These are phyloP conservation scores for Aegle marmelos DNA, from an alignment of 345 rosid genomes.

Conservation along the genomic window DNA sequence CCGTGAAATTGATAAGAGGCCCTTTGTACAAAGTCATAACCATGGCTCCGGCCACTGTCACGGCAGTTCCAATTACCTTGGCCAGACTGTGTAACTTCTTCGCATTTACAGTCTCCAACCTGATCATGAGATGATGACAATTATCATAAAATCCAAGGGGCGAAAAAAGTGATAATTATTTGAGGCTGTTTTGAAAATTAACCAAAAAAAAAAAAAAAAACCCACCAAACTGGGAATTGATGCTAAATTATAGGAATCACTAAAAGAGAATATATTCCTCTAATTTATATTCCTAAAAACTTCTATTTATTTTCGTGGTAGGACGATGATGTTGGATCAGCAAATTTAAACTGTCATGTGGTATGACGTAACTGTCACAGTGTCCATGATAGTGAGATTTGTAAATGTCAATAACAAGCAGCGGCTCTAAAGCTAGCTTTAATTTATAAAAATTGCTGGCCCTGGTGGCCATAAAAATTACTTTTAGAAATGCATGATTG, in stretches of 20 bases:
- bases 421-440: not conserved
- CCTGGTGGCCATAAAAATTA: not conserved
- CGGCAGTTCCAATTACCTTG: conserved; percentile 66
- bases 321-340: not conserved
- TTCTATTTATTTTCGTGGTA: too few relatives aligned
- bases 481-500: conserved; percentile 1
- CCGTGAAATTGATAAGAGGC: conserved; percentile 55
- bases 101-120: conserved; percentile 67
- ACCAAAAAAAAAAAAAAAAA: too few relatives aligned
- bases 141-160: not conserved
- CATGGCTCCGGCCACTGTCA: conserved; percentile 85
- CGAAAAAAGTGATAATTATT: not conserved
- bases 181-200: too few relatives aligned
- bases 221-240: too few relatives aligned
- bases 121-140: conserved; percentile 19
- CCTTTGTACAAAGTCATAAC: conserved; percentile 94
- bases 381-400: not conserved
- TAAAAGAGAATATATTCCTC: too few relatives aligned
- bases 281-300: too few relatives aligned
- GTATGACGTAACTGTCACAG: not conserved
- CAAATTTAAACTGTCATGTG: too few relatives aligned
- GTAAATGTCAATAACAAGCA: not conserved
- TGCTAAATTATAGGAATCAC: too few relatives aligned
- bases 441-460: not conserved
- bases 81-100: conserved; percentile 65